Percentiles rank a stretch among this genome's conserved stretches.
Evolutionary conservation across 192 early-diverging fungal species (phyloP).

Genomic region (Podochytrium sp.): DNA sequence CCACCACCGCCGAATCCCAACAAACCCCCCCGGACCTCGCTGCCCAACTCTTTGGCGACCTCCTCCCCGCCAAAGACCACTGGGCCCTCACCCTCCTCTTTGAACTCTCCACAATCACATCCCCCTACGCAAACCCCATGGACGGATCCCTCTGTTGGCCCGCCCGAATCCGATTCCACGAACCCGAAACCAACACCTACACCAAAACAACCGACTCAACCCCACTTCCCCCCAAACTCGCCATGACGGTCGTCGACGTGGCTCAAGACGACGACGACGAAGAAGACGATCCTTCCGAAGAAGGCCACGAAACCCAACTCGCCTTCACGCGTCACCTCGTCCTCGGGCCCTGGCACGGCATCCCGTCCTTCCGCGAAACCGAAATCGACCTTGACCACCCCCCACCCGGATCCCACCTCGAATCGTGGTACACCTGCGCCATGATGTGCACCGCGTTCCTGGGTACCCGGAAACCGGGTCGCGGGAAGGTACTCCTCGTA

Average conservation of each 20-base stretch:
- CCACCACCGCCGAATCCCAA: constrained; percentile 30
- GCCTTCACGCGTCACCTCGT: constrained; percentile 32
- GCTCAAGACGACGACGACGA: constrained; percentile 37
- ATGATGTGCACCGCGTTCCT: constrained; percentile 19
- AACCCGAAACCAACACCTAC: constrained; percentile 26
- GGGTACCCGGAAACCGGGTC: constrained; percentile 22
- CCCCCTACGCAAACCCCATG: constrained; percentile 32
- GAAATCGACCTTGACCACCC: constrained; percentile 34
- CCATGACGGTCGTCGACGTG: constrained; percentile 35
- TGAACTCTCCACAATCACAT: constrained; percentile 33
- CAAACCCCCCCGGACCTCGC: constrained; percentile 25
- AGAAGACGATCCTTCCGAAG: constrained; percentile 18
- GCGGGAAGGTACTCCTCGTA: constrained; percentile 19
- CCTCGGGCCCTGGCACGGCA: constrained; percentile 38
- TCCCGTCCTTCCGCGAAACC: constrained; percentile 29
- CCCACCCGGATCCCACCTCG: constrained; percentile 29
- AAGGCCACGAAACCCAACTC: constrained; percentile 8
- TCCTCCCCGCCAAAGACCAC: not conserved
- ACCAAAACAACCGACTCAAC: constrained; percentile 8
- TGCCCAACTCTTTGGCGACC: not conserved
- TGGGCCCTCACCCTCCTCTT: constrained; percentile 33
- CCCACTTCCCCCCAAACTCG: constrained; percentile 32
- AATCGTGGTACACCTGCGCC: constrained; percentile 40
- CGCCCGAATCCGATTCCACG: constrained; percentile 34
- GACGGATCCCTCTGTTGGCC: constrained; percentile 33